phyloP scores from a whole-genome alignment of 257 asterid species.

The Hygrophila difformis region DNA sequence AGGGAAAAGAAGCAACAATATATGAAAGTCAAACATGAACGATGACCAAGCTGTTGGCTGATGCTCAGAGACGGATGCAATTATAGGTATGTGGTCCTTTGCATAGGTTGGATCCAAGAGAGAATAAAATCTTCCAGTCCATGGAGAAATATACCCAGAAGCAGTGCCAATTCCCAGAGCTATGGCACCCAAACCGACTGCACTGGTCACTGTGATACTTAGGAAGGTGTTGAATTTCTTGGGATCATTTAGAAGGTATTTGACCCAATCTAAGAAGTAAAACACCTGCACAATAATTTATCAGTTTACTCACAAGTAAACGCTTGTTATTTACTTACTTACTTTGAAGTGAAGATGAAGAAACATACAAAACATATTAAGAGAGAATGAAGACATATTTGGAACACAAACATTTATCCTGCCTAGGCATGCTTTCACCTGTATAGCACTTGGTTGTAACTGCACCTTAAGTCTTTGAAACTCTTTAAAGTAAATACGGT shows the following conservation, averaged over 20 bases:
- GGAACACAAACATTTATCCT: constrained; percentile 3
- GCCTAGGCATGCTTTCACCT: constrained; percentile 12
- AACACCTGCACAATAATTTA: constrained; percentile 97
- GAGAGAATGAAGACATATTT: background rate
- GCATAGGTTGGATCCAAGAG: constrained; percentile 97
- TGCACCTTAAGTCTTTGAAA: background rate
- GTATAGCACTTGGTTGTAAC: constrained; percentile 8
- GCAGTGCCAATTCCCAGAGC: constrained; percentile 97
- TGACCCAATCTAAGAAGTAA: constrained; percentile 94
- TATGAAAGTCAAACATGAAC: constrained; percentile 96
- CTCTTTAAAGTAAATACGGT: background rate
- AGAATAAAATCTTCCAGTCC: constrained; percentile 99
- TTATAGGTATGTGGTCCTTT: constrained; percentile 95
- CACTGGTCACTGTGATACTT: constrained; percentile 76
- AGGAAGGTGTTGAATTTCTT: constrained; percentile 82
- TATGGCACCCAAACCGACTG: constrained; percentile 69
- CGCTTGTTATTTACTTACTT: too few relatives aligned
- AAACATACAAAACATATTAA: constrained; percentile 2
- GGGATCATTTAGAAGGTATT: constrained; percentile 72
- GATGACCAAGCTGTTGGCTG: constrained; percentile 99
- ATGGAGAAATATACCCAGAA: constrained; percentile 94
- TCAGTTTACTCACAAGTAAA: too few relatives aligned
- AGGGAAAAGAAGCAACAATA: constrained; percentile 80
- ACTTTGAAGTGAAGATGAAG: constrained; percentile 9
- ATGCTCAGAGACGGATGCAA: constrained; percentile 98